A percentile compares a stretch with the other conserved stretches of the same genome.
These are phyloP conservation scores for Termitomyces eurrhizus DNA, from an alignment of 768 basidiomycete genomes.

Conservation along the genomic window DNA sequence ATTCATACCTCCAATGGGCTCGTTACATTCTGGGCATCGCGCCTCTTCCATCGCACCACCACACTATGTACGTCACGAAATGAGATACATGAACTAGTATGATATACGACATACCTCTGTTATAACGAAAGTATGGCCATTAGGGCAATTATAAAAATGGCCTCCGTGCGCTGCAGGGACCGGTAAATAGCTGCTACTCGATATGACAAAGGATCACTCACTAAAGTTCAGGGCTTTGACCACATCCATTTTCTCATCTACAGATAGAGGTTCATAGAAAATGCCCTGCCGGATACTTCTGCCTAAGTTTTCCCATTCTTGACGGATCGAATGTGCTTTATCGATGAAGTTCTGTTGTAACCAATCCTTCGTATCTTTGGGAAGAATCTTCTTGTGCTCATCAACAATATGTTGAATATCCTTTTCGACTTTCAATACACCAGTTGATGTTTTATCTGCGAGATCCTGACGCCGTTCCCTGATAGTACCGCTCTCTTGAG, in stretches of 20 bases:
- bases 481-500: conserved; percentile 22
- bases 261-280: conserved; percentile 49
- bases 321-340: conserved; percentile 32
- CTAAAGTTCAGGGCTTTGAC: conserved; percentile 49
- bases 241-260: conserved; percentile 48
- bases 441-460: conserved; percentile 15
- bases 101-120: conserved; percentile 35
- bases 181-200: neutral
- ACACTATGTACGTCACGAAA: conserved; percentile 35
- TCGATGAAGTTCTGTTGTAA: conserved; percentile 37
- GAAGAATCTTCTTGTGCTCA: conserved; percentile 16
- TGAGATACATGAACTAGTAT: neutral
- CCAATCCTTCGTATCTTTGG: conserved; percentile 35
- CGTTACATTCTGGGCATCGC: conserved; percentile 56
- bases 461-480: conserved; percentile 21
- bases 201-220: conserved; percentile 19
- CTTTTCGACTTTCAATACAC: conserved; percentile 6
- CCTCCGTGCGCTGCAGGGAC: conserved; percentile 29
- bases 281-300: conserved; percentile 34
- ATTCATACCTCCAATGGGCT: conserved; percentile 43
- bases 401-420: conserved; percentile 12
- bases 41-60: conserved; percentile 49
- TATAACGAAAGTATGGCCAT: conserved; percentile 63
- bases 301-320: conserved; percentile 45
- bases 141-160: conserved; percentile 49